Conservation (phyloP, 352 stramenopile species). For the Phytopythium helicoides region DNA sequence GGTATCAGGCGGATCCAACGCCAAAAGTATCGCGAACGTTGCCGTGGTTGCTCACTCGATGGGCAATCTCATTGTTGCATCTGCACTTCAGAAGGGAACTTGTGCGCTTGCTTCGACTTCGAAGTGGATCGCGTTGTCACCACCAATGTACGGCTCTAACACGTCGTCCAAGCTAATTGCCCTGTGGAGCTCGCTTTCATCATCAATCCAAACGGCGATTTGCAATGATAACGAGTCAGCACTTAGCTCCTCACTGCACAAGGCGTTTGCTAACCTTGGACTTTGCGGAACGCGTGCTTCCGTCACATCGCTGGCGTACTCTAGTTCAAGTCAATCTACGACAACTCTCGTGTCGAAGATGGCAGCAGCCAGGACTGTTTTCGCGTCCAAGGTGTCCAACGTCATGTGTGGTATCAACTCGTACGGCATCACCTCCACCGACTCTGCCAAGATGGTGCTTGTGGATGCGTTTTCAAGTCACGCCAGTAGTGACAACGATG, state of each 20-base stretch:
- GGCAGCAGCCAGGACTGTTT: neutral
- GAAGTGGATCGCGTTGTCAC: conserved; percentile 10
- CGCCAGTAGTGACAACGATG: conserved; percentile 9
- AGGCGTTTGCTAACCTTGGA: conserved; percentile 2
- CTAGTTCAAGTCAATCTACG: neutral
- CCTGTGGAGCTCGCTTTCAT: neutral
- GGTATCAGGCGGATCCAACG: conserved; percentile 4
- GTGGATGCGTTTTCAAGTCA: conserved; percentile 7
- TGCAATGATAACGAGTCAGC: neutral
- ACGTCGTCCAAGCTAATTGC: neutral
- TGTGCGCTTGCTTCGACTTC: conserved; percentile 11
- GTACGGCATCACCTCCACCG: conserved; percentile 7
- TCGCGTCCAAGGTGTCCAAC: conserved; percentile 1
- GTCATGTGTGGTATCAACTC: conserved; percentile 2
- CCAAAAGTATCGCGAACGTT: conserved; percentile 15
- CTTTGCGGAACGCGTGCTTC: conserved; percentile 1
- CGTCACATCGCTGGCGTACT: neutral
- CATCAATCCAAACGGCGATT: neutral
- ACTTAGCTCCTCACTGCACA: neutral
- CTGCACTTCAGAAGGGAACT: conserved; percentile 7
- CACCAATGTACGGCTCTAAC: conserved; percentile 9
- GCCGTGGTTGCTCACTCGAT: conserved; percentile 19
- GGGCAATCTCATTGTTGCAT: conserved; percentile 16
- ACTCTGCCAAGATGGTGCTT: conserved; percentile 5
- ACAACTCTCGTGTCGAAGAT: conserved; percentile 1